Conservation (phyloP, 495 filamentous ascomycete genomes). For the Staphylotrichum tortipilum region DNA sequence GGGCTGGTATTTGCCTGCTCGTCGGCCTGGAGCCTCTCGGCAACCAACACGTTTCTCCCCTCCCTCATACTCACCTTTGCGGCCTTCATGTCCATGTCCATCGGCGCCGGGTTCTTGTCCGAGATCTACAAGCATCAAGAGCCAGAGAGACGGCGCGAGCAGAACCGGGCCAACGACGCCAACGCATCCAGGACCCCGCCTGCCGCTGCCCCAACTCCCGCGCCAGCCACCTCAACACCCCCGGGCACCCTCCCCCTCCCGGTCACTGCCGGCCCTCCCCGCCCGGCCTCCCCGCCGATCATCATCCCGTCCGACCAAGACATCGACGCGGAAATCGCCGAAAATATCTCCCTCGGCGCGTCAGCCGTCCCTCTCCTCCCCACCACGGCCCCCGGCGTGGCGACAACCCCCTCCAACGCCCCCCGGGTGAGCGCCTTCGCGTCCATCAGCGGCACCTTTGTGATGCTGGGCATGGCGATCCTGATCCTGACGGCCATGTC, state of each 20-base stretch:
- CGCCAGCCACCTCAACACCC: slow-evolving; percentile 21
- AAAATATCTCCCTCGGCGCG: slow-evolving; percentile 30
- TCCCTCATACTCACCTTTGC: slow-evolving; percentile 68
- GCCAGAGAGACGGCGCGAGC: slow-evolving; percentile 47
- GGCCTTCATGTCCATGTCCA: slow-evolving; percentile 51
- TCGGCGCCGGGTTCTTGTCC: slow-evolving; percentile 75
- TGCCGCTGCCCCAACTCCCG: slow-evolving; percentile 8
- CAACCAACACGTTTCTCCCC: slow-evolving; percentile 57
- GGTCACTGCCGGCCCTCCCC: slow-evolving; percentile 43
- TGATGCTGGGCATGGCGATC: slow-evolving; percentile 59
- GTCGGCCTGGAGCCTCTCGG: slow-evolving; percentile 54
- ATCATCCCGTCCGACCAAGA: slow-evolving; percentile 84
- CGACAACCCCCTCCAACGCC: slow-evolving; percentile 28
- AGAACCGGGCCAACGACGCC: slow-evolving; percentile 18
- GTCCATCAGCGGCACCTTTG: slow-evolving; percentile 71
- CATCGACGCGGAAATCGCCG: slow-evolving; percentile 48
- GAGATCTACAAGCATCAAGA: slow-evolving; percentile 84
- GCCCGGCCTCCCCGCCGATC: slow-evolving; percentile 45
- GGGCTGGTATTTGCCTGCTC: slow-evolving; percentile 55
- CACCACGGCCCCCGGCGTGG: not conserved
- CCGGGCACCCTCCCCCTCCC: slow-evolving; percentile 52
- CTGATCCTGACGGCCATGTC: slow-evolving; percentile 70
- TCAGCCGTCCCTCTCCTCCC: slow-evolving; percentile 12
- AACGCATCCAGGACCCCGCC: slow-evolving; percentile 27
- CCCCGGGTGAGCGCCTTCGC: slow-evolving; percentile 44